Conservation (phyloP, 2,329 filamentous ascomycete species). For the Graphium sp. region DNA sequence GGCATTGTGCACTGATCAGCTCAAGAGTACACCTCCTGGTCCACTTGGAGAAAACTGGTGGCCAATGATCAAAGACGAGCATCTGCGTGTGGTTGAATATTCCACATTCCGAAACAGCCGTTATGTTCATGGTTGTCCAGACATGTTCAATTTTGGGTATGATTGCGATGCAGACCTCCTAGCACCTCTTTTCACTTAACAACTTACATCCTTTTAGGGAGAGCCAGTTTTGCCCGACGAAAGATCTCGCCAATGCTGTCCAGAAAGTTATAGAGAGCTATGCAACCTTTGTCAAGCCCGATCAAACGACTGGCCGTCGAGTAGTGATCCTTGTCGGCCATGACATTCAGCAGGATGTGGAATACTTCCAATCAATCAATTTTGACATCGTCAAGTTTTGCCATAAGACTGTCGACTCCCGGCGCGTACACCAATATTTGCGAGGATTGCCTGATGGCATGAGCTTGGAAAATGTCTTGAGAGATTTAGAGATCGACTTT, state of each 20-base stretch:
- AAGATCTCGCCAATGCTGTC: constrained; percentile 17
- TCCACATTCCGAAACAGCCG: constrained; percentile 45
- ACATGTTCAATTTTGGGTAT: constrained; percentile 60
- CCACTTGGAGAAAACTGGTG: constrained; percentile 49
- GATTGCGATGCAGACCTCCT: constrained; percentile 7
- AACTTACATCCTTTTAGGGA: constrained; percentile 12
- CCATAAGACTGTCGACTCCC: constrained; percentile 62
- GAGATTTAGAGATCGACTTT: constrained; percentile 42
- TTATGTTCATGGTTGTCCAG: constrained; percentile 58
- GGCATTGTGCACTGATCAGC: constrained; percentile 51
- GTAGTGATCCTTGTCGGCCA: constrained; percentile 59
- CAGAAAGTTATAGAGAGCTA: constrained; percentile 15
- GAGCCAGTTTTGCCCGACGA: constrained; percentile 21
- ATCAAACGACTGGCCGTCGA: constrained; percentile 8
- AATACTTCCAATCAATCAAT: constrained; percentile 47
- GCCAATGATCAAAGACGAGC: constrained; percentile 46
- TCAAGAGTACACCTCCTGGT: constrained; percentile 41
- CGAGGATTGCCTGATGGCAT: constrained; percentile 32
- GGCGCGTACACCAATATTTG: constrained; percentile 49
- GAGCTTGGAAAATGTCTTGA: constrained; percentile 44
- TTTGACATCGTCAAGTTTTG: constrained; percentile 43
- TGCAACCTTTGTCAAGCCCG: background rate
- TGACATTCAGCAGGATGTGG: constrained; percentile 49
- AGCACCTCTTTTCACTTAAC: background rate
- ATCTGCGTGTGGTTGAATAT: constrained; percentile 63